Conservation (phyloP, 2,329 filamentous ascomycete genomes). For the Chaetomium sp. region DNA sequence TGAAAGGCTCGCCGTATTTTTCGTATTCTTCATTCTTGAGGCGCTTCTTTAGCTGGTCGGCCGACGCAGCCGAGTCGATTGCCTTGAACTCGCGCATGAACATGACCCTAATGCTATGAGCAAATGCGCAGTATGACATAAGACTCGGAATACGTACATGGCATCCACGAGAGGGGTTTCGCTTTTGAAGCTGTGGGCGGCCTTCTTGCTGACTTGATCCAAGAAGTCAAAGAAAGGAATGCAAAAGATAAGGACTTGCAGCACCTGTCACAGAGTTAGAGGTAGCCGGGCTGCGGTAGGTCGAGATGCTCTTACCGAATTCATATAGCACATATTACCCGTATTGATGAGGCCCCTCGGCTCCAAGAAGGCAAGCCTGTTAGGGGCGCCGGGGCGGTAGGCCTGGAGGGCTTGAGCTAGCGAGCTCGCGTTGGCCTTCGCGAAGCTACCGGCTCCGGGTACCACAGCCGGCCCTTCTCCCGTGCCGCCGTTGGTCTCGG, state of each 20-base stretch:
- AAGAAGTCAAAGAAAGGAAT: conserved; percentile 93
- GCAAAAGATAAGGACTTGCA: conserved; percentile 94
- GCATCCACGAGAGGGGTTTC: conserved; percentile 92
- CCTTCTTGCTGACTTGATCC: conserved; percentile 80
- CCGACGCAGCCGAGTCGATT: conserved; percentile 74
- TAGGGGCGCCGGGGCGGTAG: conserved; percentile 66
- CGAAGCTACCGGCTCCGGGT: conserved; percentile 43
- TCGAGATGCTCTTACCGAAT: conserved; percentile 71
- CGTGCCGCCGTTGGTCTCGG: conserved; percentile 34
- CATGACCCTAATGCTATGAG: conserved; percentile 69
- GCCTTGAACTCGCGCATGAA: conserved; percentile 91
- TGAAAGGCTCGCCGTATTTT: conserved; percentile 87
- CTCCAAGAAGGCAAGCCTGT: conserved; percentile 80
- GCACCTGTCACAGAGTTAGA: conserved; percentile 64
- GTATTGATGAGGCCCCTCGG: conserved; percentile 94
- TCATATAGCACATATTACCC: conserved; percentile 99
- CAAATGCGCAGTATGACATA: neutral
- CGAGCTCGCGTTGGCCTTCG: conserved; percentile 56
- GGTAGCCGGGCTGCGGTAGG: neutral
- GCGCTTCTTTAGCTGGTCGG: conserved; percentile 71
- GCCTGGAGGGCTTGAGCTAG: conserved; percentile 75
- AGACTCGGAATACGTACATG: conserved; percentile 62
- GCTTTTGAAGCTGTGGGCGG: conserved; percentile 89
- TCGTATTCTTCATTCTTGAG: conserved; percentile 84
- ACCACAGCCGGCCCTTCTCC: conserved; percentile 29